phyloP scores from a whole-genome alignment of 768 basidiomycete genomes.

The Leucocoprinus sp. region DNA sequence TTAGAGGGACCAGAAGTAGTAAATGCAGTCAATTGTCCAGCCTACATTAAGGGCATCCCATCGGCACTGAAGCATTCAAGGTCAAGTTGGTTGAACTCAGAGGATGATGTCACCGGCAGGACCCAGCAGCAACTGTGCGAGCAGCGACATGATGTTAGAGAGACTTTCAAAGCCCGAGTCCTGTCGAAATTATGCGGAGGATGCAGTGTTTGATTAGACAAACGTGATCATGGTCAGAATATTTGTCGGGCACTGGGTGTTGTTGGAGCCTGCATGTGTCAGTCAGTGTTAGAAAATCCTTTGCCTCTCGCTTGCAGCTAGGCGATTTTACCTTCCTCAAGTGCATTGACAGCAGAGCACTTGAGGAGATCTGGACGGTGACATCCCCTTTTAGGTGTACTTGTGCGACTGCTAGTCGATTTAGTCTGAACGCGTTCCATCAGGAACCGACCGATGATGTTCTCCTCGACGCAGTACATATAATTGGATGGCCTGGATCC shows the following conservation, averaged over 20 bases:
- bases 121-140: background rate
- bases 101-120: background rate
- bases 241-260: no score
- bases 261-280: background rate
- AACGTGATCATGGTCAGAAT: background rate
- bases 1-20: no score
- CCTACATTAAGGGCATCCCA: no score
- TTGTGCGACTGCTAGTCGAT: background rate
- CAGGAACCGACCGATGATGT: conserved; percentile 29
- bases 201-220: no score
- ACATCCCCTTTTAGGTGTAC: conserved; percentile 7
- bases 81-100: conserved; percentile 28
- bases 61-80: no score
- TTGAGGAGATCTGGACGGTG: conserved; percentile 6
- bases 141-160: conserved; percentile 17
- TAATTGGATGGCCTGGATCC: conserved; percentile 38
- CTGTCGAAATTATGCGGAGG: background rate
- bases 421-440: background rate
- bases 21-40: no score
- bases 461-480: conserved; percentile 25
- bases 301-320: background rate
- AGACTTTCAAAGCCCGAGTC: background rate
- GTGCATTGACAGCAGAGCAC: no score
- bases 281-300: no score
- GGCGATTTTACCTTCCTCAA: background rate